Conservation (phyloP, 2,329 filamentous ascomycete species). For the Cladosporium sphaerospermum region DNA sequence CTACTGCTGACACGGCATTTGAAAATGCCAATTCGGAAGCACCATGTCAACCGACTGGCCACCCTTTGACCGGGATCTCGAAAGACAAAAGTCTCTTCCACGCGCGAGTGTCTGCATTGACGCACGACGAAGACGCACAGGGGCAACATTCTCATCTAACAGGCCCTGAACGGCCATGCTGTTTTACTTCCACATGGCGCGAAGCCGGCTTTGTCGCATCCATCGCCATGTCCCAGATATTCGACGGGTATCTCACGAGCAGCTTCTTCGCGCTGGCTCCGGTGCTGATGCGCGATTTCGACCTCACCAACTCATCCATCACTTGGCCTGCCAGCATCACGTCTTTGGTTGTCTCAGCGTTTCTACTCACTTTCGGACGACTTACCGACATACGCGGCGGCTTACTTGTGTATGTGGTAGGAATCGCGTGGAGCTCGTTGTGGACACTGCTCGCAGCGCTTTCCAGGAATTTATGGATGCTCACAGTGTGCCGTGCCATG, state of each 20-base stretch:
- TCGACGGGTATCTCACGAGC: not conserved
- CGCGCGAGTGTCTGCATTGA: no score
- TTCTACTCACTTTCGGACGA: conserved; percentile 42
- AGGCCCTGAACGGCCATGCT: no score
- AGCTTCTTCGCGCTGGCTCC: not conserved
- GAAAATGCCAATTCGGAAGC: no score
- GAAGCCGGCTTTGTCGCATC: not conserved
- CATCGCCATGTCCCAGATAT: not conserved
- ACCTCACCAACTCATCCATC: not conserved
- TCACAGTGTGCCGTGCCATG: conserved; percentile 30
- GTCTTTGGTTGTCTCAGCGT: conserved; percentile 39
- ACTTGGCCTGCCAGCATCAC: not conserved
- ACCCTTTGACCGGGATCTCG: no score
- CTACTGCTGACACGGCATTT: no score
- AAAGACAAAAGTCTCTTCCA: no score
- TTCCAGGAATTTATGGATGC: conserved; percentile 27
- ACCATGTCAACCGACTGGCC: no score
- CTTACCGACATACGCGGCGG: conserved; percentile 56
- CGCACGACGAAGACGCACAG: no score
- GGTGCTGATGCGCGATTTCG: not conserved
- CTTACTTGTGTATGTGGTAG: conserved; percentile 53
- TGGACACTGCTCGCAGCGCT: conserved; percentile 30
- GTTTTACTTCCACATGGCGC: not conserved
- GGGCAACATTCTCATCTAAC: no score
- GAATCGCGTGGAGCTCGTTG: conserved; percentile 42